phyloP scores from a whole-genome alignment of 2,329 filamentous ascomycete genomes.

The Hymenoscyphus occultus region DNA sequence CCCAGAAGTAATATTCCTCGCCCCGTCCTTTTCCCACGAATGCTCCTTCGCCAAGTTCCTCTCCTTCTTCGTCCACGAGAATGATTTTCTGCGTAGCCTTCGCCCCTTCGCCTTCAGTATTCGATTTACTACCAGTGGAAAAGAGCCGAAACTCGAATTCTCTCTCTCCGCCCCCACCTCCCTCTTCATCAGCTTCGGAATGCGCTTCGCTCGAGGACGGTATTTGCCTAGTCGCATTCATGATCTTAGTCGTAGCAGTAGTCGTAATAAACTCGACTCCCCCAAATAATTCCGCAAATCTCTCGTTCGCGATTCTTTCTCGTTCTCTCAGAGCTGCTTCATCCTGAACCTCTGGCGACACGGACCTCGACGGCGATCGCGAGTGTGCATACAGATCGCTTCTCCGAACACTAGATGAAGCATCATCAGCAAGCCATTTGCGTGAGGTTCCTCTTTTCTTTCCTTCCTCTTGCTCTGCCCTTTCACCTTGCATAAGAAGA shows the following conservation, averaged over 20 bases:
- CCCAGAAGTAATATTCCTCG: slow-evolving; percentile 48
- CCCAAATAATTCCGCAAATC: slow-evolving; percentile 30
- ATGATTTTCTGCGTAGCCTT: slow-evolving; percentile 48
- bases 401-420: slow-evolving; percentile 48
- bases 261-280: slow-evolving; percentile 3
- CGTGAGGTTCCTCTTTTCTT: background rate
- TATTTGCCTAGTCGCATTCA: background rate
- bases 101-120: background rate
- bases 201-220: background rate
- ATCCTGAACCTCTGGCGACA: slow-evolving; percentile 17
- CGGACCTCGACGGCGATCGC: background rate
- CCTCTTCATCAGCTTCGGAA: slow-evolving; percentile 26
- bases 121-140: slow-evolving; percentile 29
- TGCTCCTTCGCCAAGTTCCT: slow-evolving; percentile 39
- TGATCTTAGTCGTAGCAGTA: background rate
- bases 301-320: slow-evolving; percentile 21
- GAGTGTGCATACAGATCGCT: slow-evolving; percentile 45
- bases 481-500: background rate
- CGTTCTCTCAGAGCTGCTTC: slow-evolving; percentile 28
- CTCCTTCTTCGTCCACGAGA: slow-evolving; percentile 43
- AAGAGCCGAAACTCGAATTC: slow-evolving; percentile 58
- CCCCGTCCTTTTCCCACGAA: slow-evolving; percentile 44
- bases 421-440: background rate
- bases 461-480: background rate
- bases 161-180: slow-evolving; percentile 37